Evolutionary conservation across 192 early-diverging fungal genomes (phyloP), one percentile per base, ranked within the genome.

Genomic region (Phycomyces blakesleeanus): DNA sequence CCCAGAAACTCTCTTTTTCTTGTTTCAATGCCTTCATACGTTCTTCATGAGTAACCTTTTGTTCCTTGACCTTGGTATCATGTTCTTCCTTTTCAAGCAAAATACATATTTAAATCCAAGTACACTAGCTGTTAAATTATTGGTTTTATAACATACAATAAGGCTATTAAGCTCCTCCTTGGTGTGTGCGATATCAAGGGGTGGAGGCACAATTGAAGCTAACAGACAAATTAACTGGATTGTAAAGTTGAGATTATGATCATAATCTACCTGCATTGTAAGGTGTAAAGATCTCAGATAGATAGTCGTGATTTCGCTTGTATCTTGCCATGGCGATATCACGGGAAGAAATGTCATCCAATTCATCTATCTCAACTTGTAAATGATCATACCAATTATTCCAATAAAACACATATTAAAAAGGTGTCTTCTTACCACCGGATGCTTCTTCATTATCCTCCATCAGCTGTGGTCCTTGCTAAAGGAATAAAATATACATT

Each of bases 211-310:
- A 41, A 76, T 73, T 4, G 69, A 63, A 29, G 59, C 76, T 77
- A 44, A 12, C 5, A 2, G 5, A 24, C 27, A 40, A 18, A 41
- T 5, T 38, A 20, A 25, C 47, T 24, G 11, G 27, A n/a, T 60
- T 52, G 2, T 27, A 34, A 9, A 53, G 2, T 20, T 55, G 44
- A 26, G 12, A 11, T 21, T 16, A 27, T 11, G 67, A 6, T 15
- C 20, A 10, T 6, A 34, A 38, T 75, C 62, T 78, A 84, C 82
- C 74, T 24, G 73, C 68, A n/a, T 74, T 77, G 64, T 82, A 81
- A 0, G 83, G 82, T 12, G 85, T 83, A 57, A 87, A 87, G n/a
- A 87, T 81, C 38, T 87, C 85, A 11, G 82, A 79, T 39, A 87
- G 59, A 50, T 82, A 87, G 34, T 87, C 85, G 29, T 87, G 85